Base-by-base conservation (phyloP, 2,329 filamentous ascomycete species). In the Parascedosporium putredinis region DNA sequence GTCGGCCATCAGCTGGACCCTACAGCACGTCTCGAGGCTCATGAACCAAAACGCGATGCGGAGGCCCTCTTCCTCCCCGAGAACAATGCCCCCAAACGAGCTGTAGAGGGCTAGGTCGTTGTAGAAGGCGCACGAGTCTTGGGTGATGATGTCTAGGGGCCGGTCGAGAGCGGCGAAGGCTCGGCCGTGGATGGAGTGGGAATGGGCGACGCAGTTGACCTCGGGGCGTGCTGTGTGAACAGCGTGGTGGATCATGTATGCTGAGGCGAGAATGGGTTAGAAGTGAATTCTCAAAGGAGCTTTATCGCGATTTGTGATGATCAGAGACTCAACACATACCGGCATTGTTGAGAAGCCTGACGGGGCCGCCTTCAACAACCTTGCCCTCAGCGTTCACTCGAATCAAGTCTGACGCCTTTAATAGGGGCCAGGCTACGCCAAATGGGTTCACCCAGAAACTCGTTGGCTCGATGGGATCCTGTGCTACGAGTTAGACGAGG, bases 401-500 rank as follows among this genome's bases (percentile, higher is more conserved):
- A 49, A 86, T 84, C n/a, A 87, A 70, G 55, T 86, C 81, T 0
- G 78, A 81, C 0, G 74, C 71, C 51, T 78, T 82, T 40, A 86
- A 76, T 49, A 79, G 67, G 7, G 75, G 75, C 64, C 83, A 84
- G 2, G 77, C 72, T 2, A 78, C 71, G 8, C 79, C 79, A 50
- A 84, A 81, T 0, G 81, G 81, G 55, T 84, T 84, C 4, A 85
- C 78, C 81, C 80, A 84, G 65, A 84, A 83, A 0, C 73, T 78
- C 2, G 67, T 64, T 0, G 77, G 76, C 43, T 82, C 75, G 9
- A 84, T 73, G 0, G 80, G 80, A 53, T 83, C 60, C 38, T 42
- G 6, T 3, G n/a, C 77, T 67, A n/a, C 79, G 57, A 2, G 77
- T 83, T 55, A 83, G 82, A 57, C 83, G 79, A 3, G 80, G 79